Base-by-base conservation (phyloP, 176 grass and related monocot species). In the Chloris gayana region DNA sequence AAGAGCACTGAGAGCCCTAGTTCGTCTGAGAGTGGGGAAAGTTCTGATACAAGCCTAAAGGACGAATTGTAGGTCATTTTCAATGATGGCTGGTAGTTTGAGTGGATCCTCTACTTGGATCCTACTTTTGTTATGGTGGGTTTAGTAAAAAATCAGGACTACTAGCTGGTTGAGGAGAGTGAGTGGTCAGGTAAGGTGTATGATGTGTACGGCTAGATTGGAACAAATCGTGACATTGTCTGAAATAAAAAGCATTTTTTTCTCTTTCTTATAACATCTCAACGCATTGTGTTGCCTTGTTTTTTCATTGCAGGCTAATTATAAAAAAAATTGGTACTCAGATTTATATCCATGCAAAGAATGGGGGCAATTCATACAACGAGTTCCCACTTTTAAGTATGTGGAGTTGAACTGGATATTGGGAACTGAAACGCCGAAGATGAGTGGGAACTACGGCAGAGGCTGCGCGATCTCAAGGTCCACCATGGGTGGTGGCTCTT, bases 41-140 rank as follows among this genome's bases (percentile, higher is more conserved):
- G 63, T 14, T 67, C 50, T 15, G 62, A 42, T 17, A 34, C 58
- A 24, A 87, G 83, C 30, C 29, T 81, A 6, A 98, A 94, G 83
- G 95, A 98, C 32, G 95, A 98, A 75, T 73, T 98, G 67, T 98
- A 98, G 86, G 72, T 67, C 33, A 32, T 70, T 29, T 59, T 54
- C 13, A 67, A 44, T 27, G 69, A 10, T 66, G 60, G 35, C 31
- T n/a, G 59, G 29, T 73, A 67, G 37, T 60, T 68, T 56, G 59
- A 67, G 47, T 35, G 27, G 12, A 59, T 42, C 34, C n/a, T 67
- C 18, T 14, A 12, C 8, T 15, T 9, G 0, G 1, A n/a, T 35
- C 27, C 26, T 49, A 9, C 0, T 65, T 72, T 71, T 44, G 38
- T 22, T 25, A 14, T 53, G 12, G n/a, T 58, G 70, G 15, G 37